Evolutionary conservation across 1,284 basidiomycete species (phyloP), one percentile per base, ranked within the genome.

Genomic region (Ceratobasidium sp.): DNA sequence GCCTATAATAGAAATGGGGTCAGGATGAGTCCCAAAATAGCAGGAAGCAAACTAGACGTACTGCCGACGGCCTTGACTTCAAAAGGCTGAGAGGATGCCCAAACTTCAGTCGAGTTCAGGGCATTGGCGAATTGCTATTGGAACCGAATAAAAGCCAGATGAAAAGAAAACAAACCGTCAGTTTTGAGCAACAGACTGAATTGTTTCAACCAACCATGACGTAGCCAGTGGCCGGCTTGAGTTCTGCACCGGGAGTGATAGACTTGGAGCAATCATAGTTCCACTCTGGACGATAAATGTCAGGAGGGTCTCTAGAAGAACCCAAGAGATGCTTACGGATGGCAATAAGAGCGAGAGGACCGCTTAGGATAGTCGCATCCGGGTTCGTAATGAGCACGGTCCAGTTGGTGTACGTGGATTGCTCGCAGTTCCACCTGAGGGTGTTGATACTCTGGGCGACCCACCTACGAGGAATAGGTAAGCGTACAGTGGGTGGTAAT

Each of bases 181-280:
- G 46, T 25, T 19, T 54, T n/a, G n/a, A n/a, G n/a, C n/a, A n/a
- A n/a, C n/a, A n/a, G n/a, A n/a, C n/a, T n/a, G 42, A 68, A 41
- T 25, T 39, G 27, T 16, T 27, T 23, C n/a, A n/a, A 36, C 64
- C 41, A n/a, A 64, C 57, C 64, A 71, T 66, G 7, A 54, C 53
- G n/a, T 71, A 71, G 11, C 69, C 69, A 23, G 71, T 60, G 2
- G 58, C 71, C 42, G 71, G 60, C 30, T 66, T 68, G 42, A 71
- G 50, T 21, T 53, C 39, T 23, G 30, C 56, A 25, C 69, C 62
- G 8, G 69, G 58, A 13, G 57, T 64, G 9, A 71, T 44, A 21
- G 69, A 64, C 60, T 70, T 66, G 9, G 71, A 71, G 71, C 71
- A 71, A 47, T 71, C 71, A 21, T 71, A 71, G 49, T 71, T 69